Conservation (phyloP, 2,329 filamentous ascomycete species). For the Teratosphaeria destructans region DNA sequence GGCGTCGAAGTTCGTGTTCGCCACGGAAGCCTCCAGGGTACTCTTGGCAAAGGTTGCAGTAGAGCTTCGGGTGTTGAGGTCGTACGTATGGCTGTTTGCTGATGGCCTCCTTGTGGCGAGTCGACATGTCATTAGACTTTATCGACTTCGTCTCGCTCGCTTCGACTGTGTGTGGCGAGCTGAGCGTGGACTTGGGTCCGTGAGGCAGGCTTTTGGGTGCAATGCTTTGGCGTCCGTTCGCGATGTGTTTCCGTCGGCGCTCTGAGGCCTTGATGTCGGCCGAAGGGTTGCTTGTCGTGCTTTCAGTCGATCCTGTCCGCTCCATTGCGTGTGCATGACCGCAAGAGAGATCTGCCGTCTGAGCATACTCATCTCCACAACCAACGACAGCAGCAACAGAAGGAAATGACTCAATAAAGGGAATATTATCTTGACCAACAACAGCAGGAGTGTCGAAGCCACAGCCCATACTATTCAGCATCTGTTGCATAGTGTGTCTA, state of each 20-base stretch:
- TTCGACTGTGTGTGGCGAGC: background rate
- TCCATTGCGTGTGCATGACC: constrained; percentile 13
- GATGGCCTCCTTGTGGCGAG: constrained; percentile 19
- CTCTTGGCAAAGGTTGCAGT: constrained; percentile 59
- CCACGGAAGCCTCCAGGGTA: constrained; percentile 73
- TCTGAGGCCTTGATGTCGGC: constrained; percentile 14
- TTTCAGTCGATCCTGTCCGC: constrained; percentile 13
- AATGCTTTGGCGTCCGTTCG: constrained; percentile 19
- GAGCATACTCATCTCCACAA: constrained; percentile 9
- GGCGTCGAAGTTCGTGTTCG: constrained; percentile 58
- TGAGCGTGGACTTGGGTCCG: constrained; percentile 1
- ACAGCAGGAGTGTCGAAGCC: constrained; percentile 6
- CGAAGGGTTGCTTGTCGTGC: constrained; percentile 8
- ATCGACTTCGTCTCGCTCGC: background rate
- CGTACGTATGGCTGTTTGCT: constrained; percentile 49
- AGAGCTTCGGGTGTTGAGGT: constrained; percentile 60
- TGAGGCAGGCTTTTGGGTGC: constrained; percentile 15
- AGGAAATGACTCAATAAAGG: constrained; percentile 9
- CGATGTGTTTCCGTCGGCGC: constrained; percentile 22
- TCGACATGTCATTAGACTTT: constrained; percentile 25
- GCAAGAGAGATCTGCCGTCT: constrained; percentile 3
- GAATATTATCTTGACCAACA: constrained; percentile 14
- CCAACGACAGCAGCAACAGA: constrained; percentile 6
- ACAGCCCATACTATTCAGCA: constrained; percentile 18
- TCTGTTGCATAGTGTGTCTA: constrained; percentile 8